A percentile compares a stretch with the other conserved stretches of the same genome.
Conservation (phyloP, 2,329 filamentous ascomycete genomes). For the Exophiala mesophila region DNA sequence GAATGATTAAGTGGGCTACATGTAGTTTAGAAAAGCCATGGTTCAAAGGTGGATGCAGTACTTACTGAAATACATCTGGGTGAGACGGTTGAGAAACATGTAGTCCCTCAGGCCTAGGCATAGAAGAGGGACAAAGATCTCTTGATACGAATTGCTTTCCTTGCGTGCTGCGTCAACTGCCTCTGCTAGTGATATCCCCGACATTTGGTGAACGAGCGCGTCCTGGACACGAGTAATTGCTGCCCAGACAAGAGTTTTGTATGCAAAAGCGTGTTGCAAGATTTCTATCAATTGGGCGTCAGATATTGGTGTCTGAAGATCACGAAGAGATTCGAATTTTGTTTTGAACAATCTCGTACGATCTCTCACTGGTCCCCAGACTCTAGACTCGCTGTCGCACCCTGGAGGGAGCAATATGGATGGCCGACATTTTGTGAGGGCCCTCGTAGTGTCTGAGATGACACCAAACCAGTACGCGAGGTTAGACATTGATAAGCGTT, state of each 20-base stretch:
- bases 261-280: constrained; percentile 5
- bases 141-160: constrained; percentile 5
- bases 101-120: constrained; percentile 5
- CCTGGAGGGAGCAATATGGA: constrained; percentile 4
- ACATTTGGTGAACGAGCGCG: constrained; percentile 5
- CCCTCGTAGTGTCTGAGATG: constrained; percentile 5
- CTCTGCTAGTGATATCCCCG: not conserved
- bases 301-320: not conserved
- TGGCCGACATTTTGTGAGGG: constrained; percentile 3
- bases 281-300: constrained; percentile 1
- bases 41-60: too few species aligned
- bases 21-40: too few species aligned
- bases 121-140: constrained; percentile 5
- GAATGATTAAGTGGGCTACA: constrained; percentile 5
- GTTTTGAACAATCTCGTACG: not conserved
- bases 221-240: constrained; percentile 7
- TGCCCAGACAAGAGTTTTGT: constrained; percentile 5
- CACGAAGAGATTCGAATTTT: not conserved
- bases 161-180: constrained; percentile 4
- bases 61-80: constrained; percentile 8
- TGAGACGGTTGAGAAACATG: constrained; percentile 1
- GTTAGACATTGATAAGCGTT: constrained; percentile 1
- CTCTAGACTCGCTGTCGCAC: not conserved
- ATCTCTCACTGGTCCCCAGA: constrained; percentile 1
- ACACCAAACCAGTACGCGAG: constrained; percentile 6